Evolutionary conservation across 495 filamentous ascomycete species (phyloP), one percentile per base, ranked within the genome.

Genomic region (Evansstolkia leycettana): DNA sequence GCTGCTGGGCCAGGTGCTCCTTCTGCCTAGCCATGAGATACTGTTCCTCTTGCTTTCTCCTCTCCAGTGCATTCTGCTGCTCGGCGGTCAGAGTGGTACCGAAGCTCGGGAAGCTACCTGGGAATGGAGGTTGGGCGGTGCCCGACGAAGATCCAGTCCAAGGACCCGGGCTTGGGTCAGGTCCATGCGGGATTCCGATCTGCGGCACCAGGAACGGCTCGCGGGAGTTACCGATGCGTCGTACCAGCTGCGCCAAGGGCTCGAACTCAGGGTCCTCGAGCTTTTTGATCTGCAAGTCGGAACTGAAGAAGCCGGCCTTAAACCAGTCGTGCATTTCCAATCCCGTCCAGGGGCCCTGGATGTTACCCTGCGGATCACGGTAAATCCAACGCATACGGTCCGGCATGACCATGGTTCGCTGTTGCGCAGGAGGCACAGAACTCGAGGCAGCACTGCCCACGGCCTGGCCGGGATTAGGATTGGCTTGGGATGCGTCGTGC

Each of bases 271-370:
- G 60, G 44, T 96, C 90, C 57, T 98, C 90, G 3, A 83, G 60
- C 47, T 94, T 92, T 63, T 89, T 94, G 35, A 98, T 89, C 31
- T 88, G 76, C 18, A 98, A 69, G 40, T 98, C 89, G 0, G 86
- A 75, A 7, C 85, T 90, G 60, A 98, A 98, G 65, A 95, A 98
- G 29, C 87, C 86, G 31, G 85, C 92, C 58, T 95, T 94, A 62
- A 94, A 98, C 90, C 90, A 98, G 47, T 98, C 90, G 48, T 98
- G 88, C 90, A 98, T 98, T 56, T 96, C 90, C 31, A 98, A 66
- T 3, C 90, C 90, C 26, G 84, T 92, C 67, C 86, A 98, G 3
- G 90, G 90, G 1, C 90, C 90, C 57, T 96, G 90, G 23, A 82
- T 78, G 30, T 80, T 77, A 27, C 89, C 87, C 53, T 89, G 81